Evolutionary conservation across 2,329 filamentous ascomycete species (phyloP).

Genomic region (Colletotrichum trifolii): DNA sequence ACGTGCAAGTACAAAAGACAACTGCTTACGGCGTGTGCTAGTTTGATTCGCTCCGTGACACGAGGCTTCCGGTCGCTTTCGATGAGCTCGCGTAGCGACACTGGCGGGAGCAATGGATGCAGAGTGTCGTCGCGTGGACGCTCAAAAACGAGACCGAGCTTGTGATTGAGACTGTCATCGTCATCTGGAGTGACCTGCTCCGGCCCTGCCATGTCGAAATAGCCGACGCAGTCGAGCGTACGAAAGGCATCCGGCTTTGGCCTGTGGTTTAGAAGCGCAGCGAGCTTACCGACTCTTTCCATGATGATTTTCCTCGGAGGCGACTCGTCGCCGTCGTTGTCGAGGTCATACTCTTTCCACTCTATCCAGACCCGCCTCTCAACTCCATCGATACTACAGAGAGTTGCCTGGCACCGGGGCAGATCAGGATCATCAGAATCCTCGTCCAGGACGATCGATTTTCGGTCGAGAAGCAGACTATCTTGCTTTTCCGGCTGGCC

Average conservation of each 20-base stretch:
- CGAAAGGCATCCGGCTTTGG: slow-evolving; percentile 61
- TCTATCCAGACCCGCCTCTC: slow-evolving; percentile 59
- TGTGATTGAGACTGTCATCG: slow-evolving; percentile 53
- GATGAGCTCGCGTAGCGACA: slow-evolving; percentile 61
- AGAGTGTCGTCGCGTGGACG: slow-evolving; percentile 53
- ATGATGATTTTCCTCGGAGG: slow-evolving; percentile 56
- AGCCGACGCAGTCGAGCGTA: slow-evolving; percentile 62
- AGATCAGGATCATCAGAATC: slow-evolving; percentile 47
- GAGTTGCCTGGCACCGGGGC: slow-evolving; percentile 53
- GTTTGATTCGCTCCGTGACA: slow-evolving; percentile 61
- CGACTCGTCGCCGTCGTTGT: slow-evolving; percentile 47
- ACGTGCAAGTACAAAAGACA: slow-evolving; percentile 66
- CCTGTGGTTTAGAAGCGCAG: slow-evolving; percentile 58
- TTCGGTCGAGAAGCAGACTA: slow-evolving; percentile 48
- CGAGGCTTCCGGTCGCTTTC: slow-evolving; percentile 54
- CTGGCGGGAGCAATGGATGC: slow-evolving; percentile 51
- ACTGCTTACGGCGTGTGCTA: slow-evolving; percentile 63
- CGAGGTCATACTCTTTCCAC: slow-evolving; percentile 60
- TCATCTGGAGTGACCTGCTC: slow-evolving; percentile 50
- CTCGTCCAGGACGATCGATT: slow-evolving; percentile 47
- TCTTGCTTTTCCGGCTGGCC: slow-evolving; percentile 46
- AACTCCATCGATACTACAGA: slow-evolving; percentile 47
- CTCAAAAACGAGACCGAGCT: slow-evolving; percentile 66
- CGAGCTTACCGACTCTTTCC: slow-evolving; percentile 58
- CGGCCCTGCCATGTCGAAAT: slow-evolving; percentile 53